These are phyloP conservation scores for Cladosporium sp. DNA, from an alignment of 2,329 filamentous ascomycete species.

Conservation along the genomic window DNA sequence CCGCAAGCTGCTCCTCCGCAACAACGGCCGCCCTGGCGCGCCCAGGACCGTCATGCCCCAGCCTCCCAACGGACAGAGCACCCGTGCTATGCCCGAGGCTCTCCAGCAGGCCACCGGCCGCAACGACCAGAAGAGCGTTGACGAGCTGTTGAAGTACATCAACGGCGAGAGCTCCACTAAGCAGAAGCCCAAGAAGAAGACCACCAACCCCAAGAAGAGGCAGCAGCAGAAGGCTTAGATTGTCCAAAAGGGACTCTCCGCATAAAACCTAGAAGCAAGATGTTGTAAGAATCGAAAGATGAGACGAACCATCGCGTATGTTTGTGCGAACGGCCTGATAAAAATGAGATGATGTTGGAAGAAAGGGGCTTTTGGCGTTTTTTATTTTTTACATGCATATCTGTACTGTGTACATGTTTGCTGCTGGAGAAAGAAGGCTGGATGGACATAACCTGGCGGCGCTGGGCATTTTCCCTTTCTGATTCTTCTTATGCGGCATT, in stretches of 20 bases:
- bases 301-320: neutral
- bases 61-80: constrained; percentile 45
- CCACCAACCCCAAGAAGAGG: constrained; percentile 14
- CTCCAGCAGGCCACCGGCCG: constrained; percentile 16
- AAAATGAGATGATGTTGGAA: neutral
- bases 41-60: constrained; percentile 53
- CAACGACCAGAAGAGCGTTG: constrained; percentile 70
- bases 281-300: neutral
- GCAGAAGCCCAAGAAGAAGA: constrained; percentile 32
- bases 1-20: constrained; percentile 27
- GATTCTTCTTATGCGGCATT: neutral
- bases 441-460: neutral
- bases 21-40: constrained; percentile 46
- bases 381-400: neutral
- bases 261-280: neutral
- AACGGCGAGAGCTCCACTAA: constrained; percentile 62
- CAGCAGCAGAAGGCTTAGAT: constrained; percentile 18
- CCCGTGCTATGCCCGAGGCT: constrained; percentile 9
- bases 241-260: neutral
- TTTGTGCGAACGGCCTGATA: neutral
- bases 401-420: neutral
- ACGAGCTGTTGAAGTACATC: constrained; percentile 92
- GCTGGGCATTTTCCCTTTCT: neutral
- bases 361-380: neutral
- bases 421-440: neutral